Base-by-base conservation (phyloP, 1,284 basidiomycete species). In the Singerocomus inundabilis region DNA sequence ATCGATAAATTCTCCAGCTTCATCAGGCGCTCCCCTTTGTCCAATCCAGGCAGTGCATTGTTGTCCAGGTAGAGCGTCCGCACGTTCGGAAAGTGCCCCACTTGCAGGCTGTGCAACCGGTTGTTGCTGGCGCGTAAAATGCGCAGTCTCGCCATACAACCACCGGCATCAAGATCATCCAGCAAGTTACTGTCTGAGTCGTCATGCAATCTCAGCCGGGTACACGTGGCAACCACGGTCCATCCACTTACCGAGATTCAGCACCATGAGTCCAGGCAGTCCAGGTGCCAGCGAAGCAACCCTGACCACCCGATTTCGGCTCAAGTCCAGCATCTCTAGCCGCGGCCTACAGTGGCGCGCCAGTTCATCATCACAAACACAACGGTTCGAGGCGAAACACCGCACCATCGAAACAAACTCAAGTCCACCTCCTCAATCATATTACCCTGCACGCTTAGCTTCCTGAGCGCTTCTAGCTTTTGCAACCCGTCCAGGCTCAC, bases 21-120 rank as follows among this genome's bases (percentile, higher is more conserved):
- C 55, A 71, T 70, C 56, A 92, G 70, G 30, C 78, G 74, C 51
- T 76, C 76, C 63, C 77, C 74, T 64, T 80, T 80, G 48, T 62
- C 69, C 57, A 81, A 75, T 60, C 62, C 75, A 58, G 70, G 71
- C 24, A 99, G 76, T 30, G 74, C 70, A 69, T 98, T 98, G 67
- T 88, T 87, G 74, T 99, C 96, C 61, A 90, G 84, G 69, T 97
- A 98, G 26, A 98, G 79, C 56, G 93, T 98, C 56, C 93, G 84
- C 56, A 98, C 72, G 62, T 85, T 85, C 6, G 82, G 76, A 64
- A 90, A 82, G 15, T 75, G 72, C 16, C 77, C 77, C 42, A 89
- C 79, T 64, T 94, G 80, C 44, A 99, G 75, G 50, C 72, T 68
- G 45, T 77, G 70, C 52, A 99, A 71, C 36, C 80, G 77, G 71